Evolutionary conservation across 2,329 filamentous ascomycete species (phyloP), one percentile per base, ranked within the genome.

Genomic region (Xylariaceae sp.): DNA sequence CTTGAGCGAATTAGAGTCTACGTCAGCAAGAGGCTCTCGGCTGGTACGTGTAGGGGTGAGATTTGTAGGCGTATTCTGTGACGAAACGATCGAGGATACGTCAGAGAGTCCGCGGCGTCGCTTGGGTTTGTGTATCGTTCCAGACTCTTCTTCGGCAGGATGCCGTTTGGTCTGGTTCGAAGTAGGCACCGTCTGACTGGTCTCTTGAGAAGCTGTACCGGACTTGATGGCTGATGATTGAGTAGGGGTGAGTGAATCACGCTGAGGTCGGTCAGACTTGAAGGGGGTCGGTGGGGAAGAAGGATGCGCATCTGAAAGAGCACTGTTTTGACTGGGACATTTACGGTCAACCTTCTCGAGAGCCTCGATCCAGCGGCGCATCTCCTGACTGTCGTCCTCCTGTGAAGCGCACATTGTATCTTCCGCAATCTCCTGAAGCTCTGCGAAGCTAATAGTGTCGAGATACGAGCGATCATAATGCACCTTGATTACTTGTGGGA

Each of bases 401-500:
- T 72, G 72, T 0, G 81, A 76, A 2, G 76, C 70, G 39, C 76
- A 78, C 15, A 76, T 79, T 15, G 87, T 84, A 35, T 82, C 75
- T 35, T 77, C 72, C 0, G 89, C 90, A 68, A 89, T 78, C 4
- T 79, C 70, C 65, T 92, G 88, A 2, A 96, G 76, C 56, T 91
- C 86, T 0, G 80, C 73, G 63, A 92, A 90, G 0, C 85, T 84
- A 15, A 90, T 76, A 0, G 85, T 81, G 59, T 95, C 89, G 18
- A 80, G 76, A 69, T 83, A 89, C 2, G 82, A 82, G 23, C 91
- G 81, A 70, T 96, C 91, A 61, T 81, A 82, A 67, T 96, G 90
- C 8, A 95, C 79, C 68, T 93, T 95, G 58, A 84, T 80, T 2
- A 93, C 83, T 2, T 82, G 79, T 1, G 92, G 88, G 67, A 96